Evolutionary conservation across 2,329 filamentous ascomycete genomes (phyloP).

Genomic region (Ophiostoma himal-ulmi): DNA sequence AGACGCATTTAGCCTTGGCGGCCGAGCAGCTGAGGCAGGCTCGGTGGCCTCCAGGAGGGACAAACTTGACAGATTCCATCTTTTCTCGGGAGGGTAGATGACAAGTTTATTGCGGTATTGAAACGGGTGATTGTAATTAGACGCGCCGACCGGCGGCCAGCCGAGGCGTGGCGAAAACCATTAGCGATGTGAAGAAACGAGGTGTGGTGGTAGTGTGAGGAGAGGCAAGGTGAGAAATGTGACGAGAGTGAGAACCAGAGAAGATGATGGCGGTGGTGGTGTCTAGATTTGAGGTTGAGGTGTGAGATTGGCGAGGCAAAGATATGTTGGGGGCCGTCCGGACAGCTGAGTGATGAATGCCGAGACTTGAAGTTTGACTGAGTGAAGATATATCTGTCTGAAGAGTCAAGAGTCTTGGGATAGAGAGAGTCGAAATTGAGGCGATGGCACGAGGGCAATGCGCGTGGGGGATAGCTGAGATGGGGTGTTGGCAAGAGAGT

Average conservation of each 20-base stretch:
- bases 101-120: background rate
- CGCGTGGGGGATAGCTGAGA: background rate
- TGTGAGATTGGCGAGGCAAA: background rate
- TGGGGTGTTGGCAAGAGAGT: background rate
- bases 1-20: conserved; percentile 29
- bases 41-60: conserved; percentile 28
- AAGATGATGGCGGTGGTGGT: too few relatives aligned
- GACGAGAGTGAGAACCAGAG: background rate
- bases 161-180: background rate
- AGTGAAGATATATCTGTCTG: background rate
- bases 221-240: background rate
- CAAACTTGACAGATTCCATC: conserved; percentile 28
- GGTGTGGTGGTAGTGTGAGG: background rate
- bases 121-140: conserved; percentile 29
- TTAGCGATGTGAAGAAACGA: background rate
- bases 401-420: background rate
- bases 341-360: background rate
- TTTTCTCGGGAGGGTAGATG: background rate
- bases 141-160: conserved; percentile 16
- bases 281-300: background rate
- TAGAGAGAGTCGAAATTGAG: background rate
- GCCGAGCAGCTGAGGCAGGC: conserved; percentile 28
- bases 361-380: background rate
- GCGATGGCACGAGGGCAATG: background rate
- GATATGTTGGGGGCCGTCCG: background rate